Evolutionary conservation across 257 asterid species (phyloP).

Genomic region (Nicotiana otophora): DNA sequence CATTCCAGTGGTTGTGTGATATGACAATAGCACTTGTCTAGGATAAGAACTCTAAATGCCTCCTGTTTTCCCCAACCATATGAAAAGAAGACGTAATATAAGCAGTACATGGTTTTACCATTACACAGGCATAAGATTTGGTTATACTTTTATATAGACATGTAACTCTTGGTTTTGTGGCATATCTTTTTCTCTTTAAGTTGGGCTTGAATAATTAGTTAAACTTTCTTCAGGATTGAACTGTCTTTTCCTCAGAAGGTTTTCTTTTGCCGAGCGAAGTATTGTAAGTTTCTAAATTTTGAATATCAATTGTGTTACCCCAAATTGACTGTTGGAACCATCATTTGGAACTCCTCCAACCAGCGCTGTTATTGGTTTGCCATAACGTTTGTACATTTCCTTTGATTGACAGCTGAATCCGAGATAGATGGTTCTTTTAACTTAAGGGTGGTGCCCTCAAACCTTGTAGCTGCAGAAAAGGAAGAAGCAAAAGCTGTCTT

Average conservation of each 20-base stretch:
- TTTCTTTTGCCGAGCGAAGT: conserved; percentile 47
- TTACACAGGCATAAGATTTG: background rate
- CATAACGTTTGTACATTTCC: conserved; percentile 19
- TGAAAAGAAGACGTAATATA: background rate
- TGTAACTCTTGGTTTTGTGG: background rate
- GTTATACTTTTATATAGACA: background rate
- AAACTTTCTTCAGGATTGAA: conserved; percentile 34
- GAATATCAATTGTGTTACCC: background rate
- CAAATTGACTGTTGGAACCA: background rate
- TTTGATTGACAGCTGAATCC: conserved; percentile 51
- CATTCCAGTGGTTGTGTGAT: background rate
- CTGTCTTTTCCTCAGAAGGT: conserved; percentile 40
- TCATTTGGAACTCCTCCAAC: background rate
- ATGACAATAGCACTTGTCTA: background rate
- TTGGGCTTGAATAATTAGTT: background rate
- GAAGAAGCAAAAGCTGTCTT: conserved; percentile 95
- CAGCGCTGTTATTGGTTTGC: background rate
- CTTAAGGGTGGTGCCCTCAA: conserved; percentile 56
- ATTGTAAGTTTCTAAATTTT: conserved; percentile 38
- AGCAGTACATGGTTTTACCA: background rate
- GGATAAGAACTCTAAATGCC: background rate
- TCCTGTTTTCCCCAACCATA: background rate
- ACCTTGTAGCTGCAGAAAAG: conserved; percentile 80
- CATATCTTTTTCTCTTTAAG: background rate
- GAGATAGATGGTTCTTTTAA: conserved; percentile 67